Base-by-base conservation (phyloP, 1,284 basidiomycete genomes). In the Cryptococcus sp. region DNA sequence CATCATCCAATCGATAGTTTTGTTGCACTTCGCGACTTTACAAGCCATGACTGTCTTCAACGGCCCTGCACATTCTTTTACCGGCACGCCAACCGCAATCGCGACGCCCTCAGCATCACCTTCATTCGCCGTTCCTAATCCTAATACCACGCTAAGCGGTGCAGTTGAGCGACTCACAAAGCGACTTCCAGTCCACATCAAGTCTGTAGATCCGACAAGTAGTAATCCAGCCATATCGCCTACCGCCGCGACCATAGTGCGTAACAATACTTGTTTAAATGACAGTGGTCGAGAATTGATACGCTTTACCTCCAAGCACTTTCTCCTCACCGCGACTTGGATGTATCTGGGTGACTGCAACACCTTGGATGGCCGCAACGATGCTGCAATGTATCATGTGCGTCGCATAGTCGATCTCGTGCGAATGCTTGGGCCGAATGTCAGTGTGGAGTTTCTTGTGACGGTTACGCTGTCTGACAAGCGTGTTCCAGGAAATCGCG, bases 331-430 rank as follows among this genome's bases (percentile, higher is more conserved):
- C 13, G 54, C 42, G 0, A 39, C 54, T 2, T 45, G 60, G 23
- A 66, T 66, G 54, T 61, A 59, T 39, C 5, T 57, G 23, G 46
- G 47, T 2, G 61, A 65, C 49, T 56, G 47, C 17, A 60, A 66
- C 47, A 39, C 22, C 17, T 55, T 50, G 27, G 38, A 45, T 15
- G 53, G 30, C n/a, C 46, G 52, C 8, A 66, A 66, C 43, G 57
- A 58, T 50, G 54, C 49, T 23, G 61, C 61, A 17, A 46, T 66
- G 30, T 58, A 54, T 35, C 55, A 57, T 7, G 61, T 48, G 3
- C 49, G 59, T 15, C 39, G 52, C 8, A 58, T 61, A 47, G 59
- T 63, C 1, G 64, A 62, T 41, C 46, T 58, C 11, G 55, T 63
- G 16, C 57, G 50, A 15, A 35, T 63, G 13, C 19, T 57, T 13